Conservation (phyloP, 345 rosid genomes). For the Eucalyptus brandiana region DNA sequence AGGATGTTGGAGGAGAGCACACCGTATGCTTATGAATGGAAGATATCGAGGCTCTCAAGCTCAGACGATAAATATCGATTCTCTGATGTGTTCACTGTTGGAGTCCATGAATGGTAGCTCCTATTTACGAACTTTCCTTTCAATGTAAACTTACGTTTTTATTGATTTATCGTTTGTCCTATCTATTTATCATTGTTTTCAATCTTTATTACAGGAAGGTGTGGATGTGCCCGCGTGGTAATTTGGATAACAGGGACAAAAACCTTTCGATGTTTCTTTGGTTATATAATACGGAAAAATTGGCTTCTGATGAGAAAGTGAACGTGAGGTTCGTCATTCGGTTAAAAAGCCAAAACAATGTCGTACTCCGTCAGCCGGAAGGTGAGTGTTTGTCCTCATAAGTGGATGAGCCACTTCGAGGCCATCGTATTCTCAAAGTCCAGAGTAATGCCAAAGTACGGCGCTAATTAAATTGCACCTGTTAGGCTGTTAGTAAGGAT, state of each 20-base stretch:
- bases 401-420: neutral
- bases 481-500: neutral
- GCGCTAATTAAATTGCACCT: neutral
- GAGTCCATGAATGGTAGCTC: neutral
- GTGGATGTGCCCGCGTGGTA: rapidly evolving
- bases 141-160: rapidly evolving
- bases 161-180: neutral
- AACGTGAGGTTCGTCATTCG: neutral
- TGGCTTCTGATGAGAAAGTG: neutral
- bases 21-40: neutral
- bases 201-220: neutral
- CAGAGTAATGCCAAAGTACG: neutral
- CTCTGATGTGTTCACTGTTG: neutral
- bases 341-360: neutral
- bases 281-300: rapidly evolving
- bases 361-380: neutral
- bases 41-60: neutral
- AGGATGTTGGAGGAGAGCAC: neutral
- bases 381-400: neutral
- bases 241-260: neutral
- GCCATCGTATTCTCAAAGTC: neutral
- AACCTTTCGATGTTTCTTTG: neutral
- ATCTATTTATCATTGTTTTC: neutral
- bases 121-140: neutral
- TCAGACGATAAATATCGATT: rapidly evolving